These are phyloP conservation scores for Pseudocercospora cruenta DNA, from an alignment of 2,329 filamentous ascomycete species.

Conservation along the genomic window DNA sequence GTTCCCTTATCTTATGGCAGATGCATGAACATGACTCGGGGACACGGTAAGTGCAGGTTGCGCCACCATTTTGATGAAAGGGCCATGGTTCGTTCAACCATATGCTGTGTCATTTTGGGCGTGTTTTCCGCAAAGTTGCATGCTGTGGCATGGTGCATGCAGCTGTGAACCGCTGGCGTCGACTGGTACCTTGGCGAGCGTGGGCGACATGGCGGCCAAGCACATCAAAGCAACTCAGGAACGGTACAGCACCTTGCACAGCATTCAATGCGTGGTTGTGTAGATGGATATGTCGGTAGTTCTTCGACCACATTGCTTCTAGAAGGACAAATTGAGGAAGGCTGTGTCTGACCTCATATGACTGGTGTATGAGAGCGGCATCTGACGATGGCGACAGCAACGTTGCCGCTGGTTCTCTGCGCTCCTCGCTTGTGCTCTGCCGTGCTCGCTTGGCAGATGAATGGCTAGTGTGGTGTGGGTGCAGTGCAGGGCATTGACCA, in stretches of 20 bases:
- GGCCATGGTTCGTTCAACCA: neutral
- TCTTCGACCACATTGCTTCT: neutral
- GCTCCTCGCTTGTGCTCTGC: neutral
- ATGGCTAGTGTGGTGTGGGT: no score
- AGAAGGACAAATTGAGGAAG: neutral
- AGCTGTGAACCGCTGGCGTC: neutral
- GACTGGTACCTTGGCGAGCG: neutral
- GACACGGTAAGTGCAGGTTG: neutral
- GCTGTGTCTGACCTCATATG: neutral
- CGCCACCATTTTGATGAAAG: no score
- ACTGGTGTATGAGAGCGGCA: no score
- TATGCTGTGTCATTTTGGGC: neutral
- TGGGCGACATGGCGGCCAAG: neutral
- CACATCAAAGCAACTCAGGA: neutral
- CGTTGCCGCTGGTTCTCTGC: neutral
- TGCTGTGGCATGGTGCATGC: neutral
- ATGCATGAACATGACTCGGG: neutral
- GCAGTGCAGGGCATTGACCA: no score
- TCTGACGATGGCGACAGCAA: neutral
- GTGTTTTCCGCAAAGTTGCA: neutral
- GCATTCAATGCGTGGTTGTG: neutral
- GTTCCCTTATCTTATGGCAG: neutral
- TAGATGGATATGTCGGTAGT: neutral
- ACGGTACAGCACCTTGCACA: neutral
- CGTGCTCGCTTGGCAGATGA: neutral